A percentile compares a stretch with the other conserved stretches of the same genome.
These are phyloP conservation scores for Mucor ambiguus DNA, from an alignment of 371 early-diverging fungal genomes.

Conservation along the genomic window DNA sequence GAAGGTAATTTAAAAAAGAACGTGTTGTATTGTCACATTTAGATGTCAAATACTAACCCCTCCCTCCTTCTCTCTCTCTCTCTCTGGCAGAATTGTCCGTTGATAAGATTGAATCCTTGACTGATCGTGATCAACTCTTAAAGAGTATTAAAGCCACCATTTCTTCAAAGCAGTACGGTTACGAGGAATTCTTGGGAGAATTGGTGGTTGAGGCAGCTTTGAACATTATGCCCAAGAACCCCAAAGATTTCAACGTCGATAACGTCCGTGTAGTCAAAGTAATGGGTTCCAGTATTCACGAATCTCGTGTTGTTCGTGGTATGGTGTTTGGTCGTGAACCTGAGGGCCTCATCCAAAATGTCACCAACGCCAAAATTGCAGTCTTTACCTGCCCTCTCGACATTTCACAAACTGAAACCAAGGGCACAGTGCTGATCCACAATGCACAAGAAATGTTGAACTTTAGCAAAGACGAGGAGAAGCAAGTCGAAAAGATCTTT, in stretches of 20 bases:
- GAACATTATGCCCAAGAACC: conserved; percentile 89
- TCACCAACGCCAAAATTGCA: conserved; percentile 89
- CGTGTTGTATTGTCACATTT: not conserved
- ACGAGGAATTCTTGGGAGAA: conserved; percentile 84
- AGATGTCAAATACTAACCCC: not conserved
- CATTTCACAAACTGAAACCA: conserved; percentile 97
- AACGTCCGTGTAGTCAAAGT: conserved; percentile 97
- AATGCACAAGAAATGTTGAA: conserved; percentile 97
- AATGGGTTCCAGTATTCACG: conserved; percentile 90
- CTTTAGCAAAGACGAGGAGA: conserved; percentile 94
- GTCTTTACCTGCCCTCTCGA: conserved; percentile 98
- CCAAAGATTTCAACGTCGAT: conserved; percentile 91
- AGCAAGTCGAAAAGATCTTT: conserved; percentile 77
- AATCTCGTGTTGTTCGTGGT: conserved; percentile 93
- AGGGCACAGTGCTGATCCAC: conserved; percentile 98
- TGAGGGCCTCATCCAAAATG: conserved; percentile 77
- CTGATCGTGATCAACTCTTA: conserved; percentile 58
- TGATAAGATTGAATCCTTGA: conserved; percentile 64
- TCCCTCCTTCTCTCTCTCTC: not conserved
- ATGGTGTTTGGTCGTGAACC: conserved; percentile 99
- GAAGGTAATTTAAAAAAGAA: conserved; percentile 58
- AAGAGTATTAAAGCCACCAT: conserved; percentile 81
- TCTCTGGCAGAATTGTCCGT: conserved; percentile 62
- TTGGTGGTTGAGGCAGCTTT: conserved; percentile 89
- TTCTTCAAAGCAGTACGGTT: conserved; percentile 93